phyloP scores from a whole-genome alignment of 2,329 filamentous ascomycete species.

The Dothideomycetes sp. region DNA sequence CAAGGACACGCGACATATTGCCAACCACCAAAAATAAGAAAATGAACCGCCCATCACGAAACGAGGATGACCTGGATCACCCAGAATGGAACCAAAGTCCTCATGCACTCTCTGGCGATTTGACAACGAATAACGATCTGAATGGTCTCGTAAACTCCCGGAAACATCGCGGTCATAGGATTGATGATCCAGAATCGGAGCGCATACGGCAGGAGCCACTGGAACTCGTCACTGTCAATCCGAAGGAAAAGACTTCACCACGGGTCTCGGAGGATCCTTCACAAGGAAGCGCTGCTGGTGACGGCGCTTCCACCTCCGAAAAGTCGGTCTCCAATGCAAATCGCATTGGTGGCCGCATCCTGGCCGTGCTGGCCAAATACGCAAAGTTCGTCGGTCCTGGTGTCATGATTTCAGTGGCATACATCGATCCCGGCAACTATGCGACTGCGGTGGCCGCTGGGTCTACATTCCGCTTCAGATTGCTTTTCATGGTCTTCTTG shows the following conservation, averaged over 20 bases:
- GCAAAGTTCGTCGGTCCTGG: constrained; percentile 56
- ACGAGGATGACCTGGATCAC: constrained; percentile 42
- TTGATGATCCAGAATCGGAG: constrained; percentile 24
- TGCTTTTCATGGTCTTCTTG: constrained; percentile 60
- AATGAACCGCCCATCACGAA: constrained; percentile 60
- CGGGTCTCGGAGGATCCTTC: constrained; percentile 9
- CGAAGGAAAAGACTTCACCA: constrained; percentile 6
- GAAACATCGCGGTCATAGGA: constrained; percentile 38
- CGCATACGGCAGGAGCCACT: constrained; percentile 18
- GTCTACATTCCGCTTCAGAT: constrained; percentile 53
- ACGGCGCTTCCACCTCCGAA: constrained; percentile 16
- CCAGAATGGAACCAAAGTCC: constrained; percentile 54
- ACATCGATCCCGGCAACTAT: constrained; percentile 53
- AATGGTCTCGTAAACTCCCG: constrained; percentile 52
- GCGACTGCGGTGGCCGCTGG: constrained; percentile 61
- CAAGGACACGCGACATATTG: constrained; percentile 9
- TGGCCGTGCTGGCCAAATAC: constrained; percentile 36
- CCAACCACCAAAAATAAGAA: not conserved
- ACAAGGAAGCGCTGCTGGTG: constrained; percentile 2
- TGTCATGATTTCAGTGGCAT: constrained; percentile 49
- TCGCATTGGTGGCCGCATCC: constrained; percentile 5
- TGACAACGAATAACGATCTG: constrained; percentile 53
- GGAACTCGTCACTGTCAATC: constrained; percentile 3
- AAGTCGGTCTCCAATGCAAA: constrained; percentile 5
- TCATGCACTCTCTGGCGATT: constrained; percentile 46